Percentiles rank a stretch among this genome's conserved stretches.
Evolutionary conservation across 1,139 yeast genomes (phyloP).

Genomic region (Pichia sp.): DNA sequence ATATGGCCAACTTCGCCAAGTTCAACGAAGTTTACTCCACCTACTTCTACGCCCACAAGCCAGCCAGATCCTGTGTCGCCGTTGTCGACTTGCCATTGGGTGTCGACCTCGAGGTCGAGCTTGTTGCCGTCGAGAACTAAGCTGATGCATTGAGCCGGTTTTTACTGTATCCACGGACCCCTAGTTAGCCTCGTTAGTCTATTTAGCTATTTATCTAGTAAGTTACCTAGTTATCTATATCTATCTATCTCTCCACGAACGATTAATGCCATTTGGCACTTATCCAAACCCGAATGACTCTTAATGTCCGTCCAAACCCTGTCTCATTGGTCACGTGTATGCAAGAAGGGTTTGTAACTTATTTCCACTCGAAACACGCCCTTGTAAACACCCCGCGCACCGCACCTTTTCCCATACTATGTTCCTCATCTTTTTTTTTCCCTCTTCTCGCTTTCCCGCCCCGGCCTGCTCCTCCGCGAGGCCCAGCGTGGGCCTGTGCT

Average conservation of each 20-base stretch:
- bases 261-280: too few relatives aligned
- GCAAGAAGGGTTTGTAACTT: neutral
- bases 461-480: neutral
- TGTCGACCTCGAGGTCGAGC: constrained; percentile 71
- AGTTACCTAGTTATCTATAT: too few relatives aligned
- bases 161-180: too few relatives aligned
- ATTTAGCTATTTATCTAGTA: neutral
- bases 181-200: too few relatives aligned
- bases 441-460: neutral
- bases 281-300: too few relatives aligned
- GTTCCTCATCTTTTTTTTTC: neutral
- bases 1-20: constrained; percentile 75
- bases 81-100: constrained; percentile 84
- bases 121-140: constrained; percentile 62
- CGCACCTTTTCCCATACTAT: neutral
- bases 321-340: neutral
- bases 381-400: neutral
- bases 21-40: constrained; percentile 81
- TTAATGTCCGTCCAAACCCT: too few relatives aligned
- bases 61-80: constrained; percentile 95
- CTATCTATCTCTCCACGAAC: too few relatives aligned
- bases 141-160: too few relatives aligned
- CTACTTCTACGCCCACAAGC: constrained; percentile 77
- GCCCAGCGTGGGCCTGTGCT: neutral
- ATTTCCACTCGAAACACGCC: too few relatives aligned